Conservation (phyloP, 2,329 filamentous ascomycete genomes). For the Alternaria longipes region DNA sequence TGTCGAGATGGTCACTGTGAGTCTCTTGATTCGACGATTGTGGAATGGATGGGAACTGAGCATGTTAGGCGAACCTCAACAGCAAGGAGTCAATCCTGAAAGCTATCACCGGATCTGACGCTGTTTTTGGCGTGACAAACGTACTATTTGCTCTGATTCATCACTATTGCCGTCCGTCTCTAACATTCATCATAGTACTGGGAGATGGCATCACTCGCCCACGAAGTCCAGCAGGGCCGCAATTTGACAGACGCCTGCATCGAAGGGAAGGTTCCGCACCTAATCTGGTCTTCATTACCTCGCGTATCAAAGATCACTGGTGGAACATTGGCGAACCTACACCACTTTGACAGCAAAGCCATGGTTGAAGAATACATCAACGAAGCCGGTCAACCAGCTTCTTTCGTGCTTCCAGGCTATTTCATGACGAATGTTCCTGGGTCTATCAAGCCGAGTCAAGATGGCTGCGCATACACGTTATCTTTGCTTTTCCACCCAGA, state of each 20-base stretch:
- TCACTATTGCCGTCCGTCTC: background rate
- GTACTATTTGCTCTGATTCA: constrained; percentile 9
- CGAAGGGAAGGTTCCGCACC: constrained; percentile 25
- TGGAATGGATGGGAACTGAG: background rate
- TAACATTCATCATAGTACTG: constrained; percentile 22
- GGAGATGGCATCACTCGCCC: constrained; percentile 3
- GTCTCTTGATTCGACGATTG: background rate
- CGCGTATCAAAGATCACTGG: constrained; percentile 29
- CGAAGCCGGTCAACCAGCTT: constrained; percentile 35
- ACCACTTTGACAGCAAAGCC: constrained; percentile 67
- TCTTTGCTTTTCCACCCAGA: constrained; percentile 24
- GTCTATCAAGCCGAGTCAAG: constrained; percentile 24
- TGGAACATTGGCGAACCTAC: constrained; percentile 49
- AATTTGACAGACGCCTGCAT: constrained; percentile 19
- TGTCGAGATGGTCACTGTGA: constrained; percentile 27
- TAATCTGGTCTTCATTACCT: constrained; percentile 36
- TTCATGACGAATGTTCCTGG: constrained; percentile 49
- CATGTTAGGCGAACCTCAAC: constrained; percentile 52
- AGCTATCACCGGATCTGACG: constrained; percentile 58
- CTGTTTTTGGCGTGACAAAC: constrained; percentile 60
- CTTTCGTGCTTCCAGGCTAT: too few relatives aligned
- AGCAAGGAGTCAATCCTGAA: constrained; percentile 50
- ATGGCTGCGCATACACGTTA: constrained; percentile 15
- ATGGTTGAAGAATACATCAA: constrained; percentile 64
- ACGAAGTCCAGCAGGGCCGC: constrained; percentile 33